Evolutionary conservation across 495 filamentous ascomycete genomes (phyloP), one percentile per base, ranked within the genome.

Genomic region (Cercophora newfieldiana): DNA sequence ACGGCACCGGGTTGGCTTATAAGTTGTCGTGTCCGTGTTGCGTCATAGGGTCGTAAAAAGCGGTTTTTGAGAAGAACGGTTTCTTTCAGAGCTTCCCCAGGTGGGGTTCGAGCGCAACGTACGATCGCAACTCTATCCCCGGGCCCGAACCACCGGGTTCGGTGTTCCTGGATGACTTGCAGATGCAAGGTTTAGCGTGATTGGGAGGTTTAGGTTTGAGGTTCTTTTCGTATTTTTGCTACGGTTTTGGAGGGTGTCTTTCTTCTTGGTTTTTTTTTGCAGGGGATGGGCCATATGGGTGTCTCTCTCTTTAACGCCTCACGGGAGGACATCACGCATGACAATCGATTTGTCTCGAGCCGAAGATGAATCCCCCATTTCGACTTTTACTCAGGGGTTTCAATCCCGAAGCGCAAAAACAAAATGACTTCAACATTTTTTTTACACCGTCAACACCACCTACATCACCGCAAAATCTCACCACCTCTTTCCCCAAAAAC

Each of bases 41-140:
- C 69, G 64, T 66, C 64, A 71, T 69, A 37, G 44, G 61, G 44
- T 67, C 61, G 69, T 68, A 64, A 64, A 49, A 50, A 2, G 59
- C 54, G 29, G 49, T 21, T n/a, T 22, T 63, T 16, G 61, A 55
- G 50, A 37, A 16, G 21, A 24, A 50, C 25, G 19, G 49, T 44
- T 51, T 64, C 30, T 30, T 49, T 12, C 50, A 51, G 37, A 6
- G 6, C 7, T 24, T 26, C 7, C 25, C 54, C 54, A 25, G 29
- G 31, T 61, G 19, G n/a, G 24, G 48, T 37, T 50, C 25, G 31
- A 8, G 49, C 49, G 33, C 19, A 2, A 60, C 49, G 29, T 54
- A 56, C 47, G 61, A 37, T 54, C 6, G 60, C n/a, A 51, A 49
- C 58, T 44, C 31, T 37, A 47, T 60, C 31, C 22, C n/a, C 33